A percentile compares a stretch with the other conserved stretches of the same genome.
Conservation (phyloP, 2,329 filamentous ascomycete genomes). For the Knufia fluminis region DNA sequence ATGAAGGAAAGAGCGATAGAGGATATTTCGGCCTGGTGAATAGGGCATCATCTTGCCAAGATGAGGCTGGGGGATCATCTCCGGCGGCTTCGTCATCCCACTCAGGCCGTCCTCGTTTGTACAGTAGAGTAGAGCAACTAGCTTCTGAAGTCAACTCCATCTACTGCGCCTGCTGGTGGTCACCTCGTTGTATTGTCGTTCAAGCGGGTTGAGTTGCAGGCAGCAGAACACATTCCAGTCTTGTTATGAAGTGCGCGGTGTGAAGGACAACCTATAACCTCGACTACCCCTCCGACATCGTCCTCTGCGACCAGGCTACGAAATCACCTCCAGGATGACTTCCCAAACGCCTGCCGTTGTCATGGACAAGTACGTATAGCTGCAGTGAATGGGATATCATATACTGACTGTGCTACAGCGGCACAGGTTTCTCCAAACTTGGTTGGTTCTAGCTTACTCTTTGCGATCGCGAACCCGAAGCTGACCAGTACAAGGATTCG, state of each 20-base stretch:
- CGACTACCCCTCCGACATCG: constrained; percentile 2
- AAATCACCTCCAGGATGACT: constrained; percentile 55
- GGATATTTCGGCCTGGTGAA: neutral
- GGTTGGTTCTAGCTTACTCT: constrained; percentile 48
- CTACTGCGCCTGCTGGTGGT: neutral
- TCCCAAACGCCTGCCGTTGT: constrained; percentile 99
- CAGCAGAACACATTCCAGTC: neutral
- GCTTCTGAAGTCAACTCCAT: too few species aligned
- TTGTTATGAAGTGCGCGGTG: constrained; percentile 2
- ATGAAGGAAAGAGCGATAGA: neutral
- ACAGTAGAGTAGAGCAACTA: too few species aligned
- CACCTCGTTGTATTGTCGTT: too few species aligned
- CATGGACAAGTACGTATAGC: constrained; percentile 95
- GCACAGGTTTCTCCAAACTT: constrained; percentile 98
- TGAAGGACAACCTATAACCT: neutral
- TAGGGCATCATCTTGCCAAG: neutral
- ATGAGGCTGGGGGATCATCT: neutral
- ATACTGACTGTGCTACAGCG: constrained; percentile 48
- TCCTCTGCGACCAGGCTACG: neutral
- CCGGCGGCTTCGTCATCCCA: constrained; percentile 5
- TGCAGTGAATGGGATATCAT: constrained; percentile 8
- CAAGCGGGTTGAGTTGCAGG: too few species aligned
- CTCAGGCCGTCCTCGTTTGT: constrained; percentile 7
- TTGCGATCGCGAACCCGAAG: neutral
- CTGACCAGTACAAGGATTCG: constrained; percentile 62